Evolutionary conservation across 768 basidiomycete species (phyloP).

Genomic region (Lactarius indigo): DNA sequence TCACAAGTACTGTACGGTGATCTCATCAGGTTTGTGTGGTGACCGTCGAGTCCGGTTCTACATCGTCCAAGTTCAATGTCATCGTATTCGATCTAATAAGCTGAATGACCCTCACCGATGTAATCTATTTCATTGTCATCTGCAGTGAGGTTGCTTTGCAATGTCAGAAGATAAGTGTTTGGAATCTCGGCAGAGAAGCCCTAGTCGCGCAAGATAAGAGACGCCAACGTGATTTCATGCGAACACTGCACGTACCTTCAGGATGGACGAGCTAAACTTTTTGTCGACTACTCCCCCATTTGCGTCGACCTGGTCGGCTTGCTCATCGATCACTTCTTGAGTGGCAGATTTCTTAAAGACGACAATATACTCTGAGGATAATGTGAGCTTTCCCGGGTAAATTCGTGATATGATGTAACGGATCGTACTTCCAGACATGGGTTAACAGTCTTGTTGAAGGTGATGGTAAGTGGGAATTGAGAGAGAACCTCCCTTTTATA

Average conservation of each 20-base stretch:
- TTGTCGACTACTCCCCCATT: slow-evolving; percentile 46
- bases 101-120: slow-evolving; percentile 39
- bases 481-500: background rate
- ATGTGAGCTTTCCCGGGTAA: slow-evolving; percentile 24
- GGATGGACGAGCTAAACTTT: slow-evolving; percentile 36
- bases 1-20: background rate
- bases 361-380: slow-evolving; percentile 47
- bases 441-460: background rate
- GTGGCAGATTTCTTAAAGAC: slow-evolving; percentile 49
- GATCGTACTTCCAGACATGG: slow-evolving; percentile 29
- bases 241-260: slow-evolving; percentile 1
- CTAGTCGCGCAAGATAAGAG: slow-evolving; percentile 26
- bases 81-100: background rate
- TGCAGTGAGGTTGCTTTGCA: slow-evolving; percentile 34
- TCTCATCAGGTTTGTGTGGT: slow-evolving; percentile 35
- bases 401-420: background rate
- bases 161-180: slow-evolving; percentile 31
- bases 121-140: slow-evolving; percentile 38
- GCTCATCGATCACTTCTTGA: slow-evolving; percentile 41
- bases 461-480: background rate
- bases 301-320: slow-evolving; percentile 35
- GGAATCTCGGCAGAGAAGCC: slow-evolving; percentile 45
- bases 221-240: background rate
- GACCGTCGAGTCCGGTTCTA: slow-evolving; percentile 44
- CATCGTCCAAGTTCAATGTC: slow-evolving; percentile 1